These are phyloP conservation scores for Dioscorea cayenensis DNA, from an alignment of 116 monocot genomes.

Conservation along the genomic window DNA sequence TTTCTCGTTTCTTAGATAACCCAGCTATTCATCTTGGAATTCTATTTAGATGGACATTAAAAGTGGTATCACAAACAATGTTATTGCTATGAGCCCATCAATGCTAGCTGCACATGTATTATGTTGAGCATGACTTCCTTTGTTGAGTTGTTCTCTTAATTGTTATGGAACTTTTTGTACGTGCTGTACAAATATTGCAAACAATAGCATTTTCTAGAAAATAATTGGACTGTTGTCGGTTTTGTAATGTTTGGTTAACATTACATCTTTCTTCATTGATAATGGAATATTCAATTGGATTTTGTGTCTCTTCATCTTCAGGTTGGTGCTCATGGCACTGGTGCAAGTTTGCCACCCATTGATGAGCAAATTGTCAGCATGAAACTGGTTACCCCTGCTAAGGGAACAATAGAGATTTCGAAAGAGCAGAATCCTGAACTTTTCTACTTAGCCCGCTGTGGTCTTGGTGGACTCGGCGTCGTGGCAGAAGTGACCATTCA, in stretches of 20 bases:
- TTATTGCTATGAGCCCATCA: too few relatives aligned
- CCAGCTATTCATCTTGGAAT: too few relatives aligned
- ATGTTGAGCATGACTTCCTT: too few relatives aligned
- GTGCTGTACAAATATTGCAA: too few relatives aligned
- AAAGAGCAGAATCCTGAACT: slow-evolving; percentile 80
- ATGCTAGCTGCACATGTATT: too few relatives aligned
- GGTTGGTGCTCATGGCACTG: slow-evolving; percentile 97
- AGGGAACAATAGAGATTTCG: slow-evolving; percentile 84
- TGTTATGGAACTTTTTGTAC: too few relatives aligned
- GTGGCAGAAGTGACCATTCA: slow-evolving; percentile 95
- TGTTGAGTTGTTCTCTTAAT: too few relatives aligned
- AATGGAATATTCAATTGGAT: slow-evolving; percentile 1
- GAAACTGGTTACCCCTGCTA: slow-evolving; percentile 92
- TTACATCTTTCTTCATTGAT: not conserved
- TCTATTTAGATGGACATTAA: too few relatives aligned
- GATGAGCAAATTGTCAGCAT: slow-evolving; percentile 96
- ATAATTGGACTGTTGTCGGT: not conserved
- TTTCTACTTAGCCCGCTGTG: slow-evolving; percentile 92
- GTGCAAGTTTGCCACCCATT: slow-evolving; percentile 81
- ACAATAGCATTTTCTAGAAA: too few relatives aligned
- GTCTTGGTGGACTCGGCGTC: slow-evolving; percentile 93
- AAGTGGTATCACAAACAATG: too few relatives aligned
- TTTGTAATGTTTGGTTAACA: not conserved
- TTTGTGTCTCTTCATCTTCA: slow-evolving; percentile 18
- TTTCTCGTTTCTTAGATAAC: too few relatives aligned